Evolutionary conservation across 768 basidiomycete genomes (phyloP).

Genomic region (Boletus reticuloceps): DNA sequence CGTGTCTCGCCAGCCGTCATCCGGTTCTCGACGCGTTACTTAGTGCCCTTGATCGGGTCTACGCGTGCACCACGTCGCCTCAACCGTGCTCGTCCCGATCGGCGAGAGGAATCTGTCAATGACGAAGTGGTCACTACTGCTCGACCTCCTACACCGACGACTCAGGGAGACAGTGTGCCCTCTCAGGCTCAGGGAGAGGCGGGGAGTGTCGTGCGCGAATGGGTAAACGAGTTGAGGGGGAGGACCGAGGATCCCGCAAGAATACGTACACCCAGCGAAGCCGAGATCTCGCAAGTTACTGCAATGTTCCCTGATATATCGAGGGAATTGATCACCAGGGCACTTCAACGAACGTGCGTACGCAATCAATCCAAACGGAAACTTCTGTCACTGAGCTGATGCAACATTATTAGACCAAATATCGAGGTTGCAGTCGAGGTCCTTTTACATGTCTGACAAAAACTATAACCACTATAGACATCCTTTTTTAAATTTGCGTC

Average conservation of each 20-base stretch:
- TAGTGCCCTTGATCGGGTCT: conserved; percentile 68
- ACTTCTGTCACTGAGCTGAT: background rate
- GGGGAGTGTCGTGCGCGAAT: conserved; percentile 62
- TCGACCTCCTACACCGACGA: conserved; percentile 31
- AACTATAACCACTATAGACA: background rate
- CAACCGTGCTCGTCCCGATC: conserved; percentile 73
- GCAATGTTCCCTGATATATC: conserved; percentile 83
- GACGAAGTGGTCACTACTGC: conserved; percentile 70
- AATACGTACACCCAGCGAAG: conserved; percentile 68
- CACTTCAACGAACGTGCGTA: conserved; percentile 76
- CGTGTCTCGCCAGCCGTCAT: conserved; percentile 64
- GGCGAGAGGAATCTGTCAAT: conserved; percentile 32
- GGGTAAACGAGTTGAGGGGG: conserved; percentile 79
- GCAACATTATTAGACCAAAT: conserved; percentile 50
- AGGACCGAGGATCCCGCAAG: conserved; percentile 53
- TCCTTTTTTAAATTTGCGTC: background rate
- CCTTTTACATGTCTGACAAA: conserved; percentile 48
- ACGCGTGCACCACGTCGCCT: conserved; percentile 61
- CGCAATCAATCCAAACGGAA: conserved; percentile 1
- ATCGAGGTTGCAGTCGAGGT: conserved; percentile 83
- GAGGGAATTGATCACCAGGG: conserved; percentile 68
- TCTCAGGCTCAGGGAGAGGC: conserved; percentile 24
- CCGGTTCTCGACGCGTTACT: conserved; percentile 50
- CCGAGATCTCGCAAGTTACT: conserved; percentile 71
- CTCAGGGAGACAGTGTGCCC: conserved; percentile 20